Base-by-base conservation (phyloP, 108 stramenopile species). In the Fistulifera solaris region DNA sequence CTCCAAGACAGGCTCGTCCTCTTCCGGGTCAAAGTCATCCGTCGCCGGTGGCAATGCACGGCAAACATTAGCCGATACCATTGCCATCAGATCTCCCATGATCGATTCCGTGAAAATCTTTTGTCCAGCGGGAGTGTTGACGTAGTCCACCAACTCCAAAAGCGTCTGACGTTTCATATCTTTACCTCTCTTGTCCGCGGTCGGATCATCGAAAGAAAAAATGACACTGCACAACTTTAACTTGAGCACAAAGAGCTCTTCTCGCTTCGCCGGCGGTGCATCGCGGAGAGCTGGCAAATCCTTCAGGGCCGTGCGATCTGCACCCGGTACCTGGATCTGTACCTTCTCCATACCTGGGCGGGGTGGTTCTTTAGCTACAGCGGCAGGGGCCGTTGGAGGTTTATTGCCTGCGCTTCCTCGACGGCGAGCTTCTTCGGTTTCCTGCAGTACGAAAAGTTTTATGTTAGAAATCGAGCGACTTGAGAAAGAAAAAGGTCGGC, bases 1-100 rank as follows among this genome's bases (percentile, higher is more conserved):
- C 65, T 99, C 99, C 44, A 99, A 67, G 14, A 91, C 89, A 12
- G 99, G 99, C 63, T 99, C 99, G 56, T 99, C 99, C 66, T 99
- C 99, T 61, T 99, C 99, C 2, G 97, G 96, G 61, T 99, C 99
- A 62, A 95, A 99, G 77, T 98, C 97, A 27, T 96, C 95, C 4
- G 93, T 95, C 4, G 87, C 91, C 1, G 97, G 97, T 4, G 99
- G 99, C 24, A 98, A 75, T 0, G 95, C 86, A 41, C 99, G 89
- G 66, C 95, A 95, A 12, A 99, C 87, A 71, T 98, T 99, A 46
- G 93, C 95, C 19, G 83, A 73, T 13, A 99, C 89, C 86, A 89
- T 80, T 0, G 78, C 72, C 71, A 93, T 87, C 25, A 94, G 61
- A 57, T 89, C 91, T 15, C 84, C 66, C 95, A 96, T 95, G 57